Conservation (phyloP, 768 basidiomycete species). For the Tulasnella sp. region DNA sequence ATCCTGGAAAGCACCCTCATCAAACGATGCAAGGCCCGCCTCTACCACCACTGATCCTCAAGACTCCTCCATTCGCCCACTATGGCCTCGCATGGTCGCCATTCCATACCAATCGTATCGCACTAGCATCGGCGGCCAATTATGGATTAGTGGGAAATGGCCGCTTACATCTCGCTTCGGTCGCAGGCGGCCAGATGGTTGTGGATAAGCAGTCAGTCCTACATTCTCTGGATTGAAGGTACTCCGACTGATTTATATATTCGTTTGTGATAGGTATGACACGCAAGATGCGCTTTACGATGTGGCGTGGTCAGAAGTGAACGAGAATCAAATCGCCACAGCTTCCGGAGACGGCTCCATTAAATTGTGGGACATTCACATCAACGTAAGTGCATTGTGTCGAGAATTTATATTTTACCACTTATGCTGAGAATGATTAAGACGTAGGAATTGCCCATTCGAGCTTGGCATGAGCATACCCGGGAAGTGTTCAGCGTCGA, state of each 20-base stretch:
- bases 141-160: slow-evolving; percentile 96
- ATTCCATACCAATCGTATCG: slow-evolving; percentile 62
- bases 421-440: not conserved
- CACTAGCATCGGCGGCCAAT: slow-evolving; percentile 78
- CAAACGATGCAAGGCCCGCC: slow-evolving; percentile 5
- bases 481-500: slow-evolving; percentile 89
- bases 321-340: slow-evolving; percentile 87
- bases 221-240: not conserved
- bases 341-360: slow-evolving; percentile 86
- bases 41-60: slow-evolving; percentile 27
- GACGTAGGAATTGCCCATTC: slow-evolving; percentile 72
- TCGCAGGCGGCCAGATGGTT: slow-evolving; percentile 19
- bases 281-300: slow-evolving; percentile 86
- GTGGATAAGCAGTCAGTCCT: slow-evolving; percentile 3
- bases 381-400: slow-evolving; percentile 47
- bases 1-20: too few species aligned
- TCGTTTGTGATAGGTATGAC: slow-evolving; percentile 50
- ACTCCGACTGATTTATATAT: slow-evolving; percentile 9
- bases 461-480: slow-evolving; percentile 88
- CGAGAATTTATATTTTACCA: not conserved
- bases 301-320: slow-evolving; percentile 87
- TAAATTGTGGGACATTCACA: slow-evolving; percentile 78
- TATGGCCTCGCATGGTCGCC: slow-evolving; percentile 78
- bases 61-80: slow-evolving; percentile 77
- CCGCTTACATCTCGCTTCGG: slow-evolving; percentile 57